Percentiles rank a stretch among this genome's conserved stretches.
Evolutionary conservation across 2,329 filamentous ascomycete genomes (phyloP).

Genomic region (Calonectria fujianensis): DNA sequence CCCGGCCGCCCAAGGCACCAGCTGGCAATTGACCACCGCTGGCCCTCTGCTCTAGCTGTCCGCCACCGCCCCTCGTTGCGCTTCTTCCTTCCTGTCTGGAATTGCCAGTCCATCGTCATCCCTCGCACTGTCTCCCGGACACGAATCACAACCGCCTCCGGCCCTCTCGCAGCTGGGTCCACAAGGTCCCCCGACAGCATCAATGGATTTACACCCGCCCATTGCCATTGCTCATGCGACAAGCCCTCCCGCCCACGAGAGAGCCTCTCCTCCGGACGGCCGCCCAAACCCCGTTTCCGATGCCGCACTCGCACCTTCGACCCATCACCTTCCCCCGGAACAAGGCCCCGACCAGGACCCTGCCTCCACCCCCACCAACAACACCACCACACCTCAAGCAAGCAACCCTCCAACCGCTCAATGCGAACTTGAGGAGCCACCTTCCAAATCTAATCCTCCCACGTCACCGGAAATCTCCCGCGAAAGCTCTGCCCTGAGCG

Average conservation of each 20-base stretch:
- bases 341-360: conserved; percentile 41
- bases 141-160: conserved; percentile 17
- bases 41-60: neutral
- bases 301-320: conserved; percentile 29
- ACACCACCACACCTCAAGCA: conserved; percentile 29
- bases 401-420: conserved; percentile 19
- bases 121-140: conserved; percentile 28
- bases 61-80: neutral
- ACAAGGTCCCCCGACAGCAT: conserved; percentile 41
- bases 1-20: neutral
- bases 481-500: conserved; percentile 54
- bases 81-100: conserved; percentile 1
- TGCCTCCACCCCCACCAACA: conserved; percentile 43
- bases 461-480: conserved; percentile 40
- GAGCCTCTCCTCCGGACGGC: conserved; percentile 36
- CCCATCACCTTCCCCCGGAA: conserved; percentile 35
- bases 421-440: conserved; percentile 19
- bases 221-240: conserved; percentile 43
- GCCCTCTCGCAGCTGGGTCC: conserved; percentile 45
- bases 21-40: conserved; percentile 3
- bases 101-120: conserved; percentile 21
- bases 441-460: conserved; percentile 26
- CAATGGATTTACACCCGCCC: conserved; percentile 51
- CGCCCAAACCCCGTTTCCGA: neutral
- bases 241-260: conserved; percentile 37